Conservation (phyloP, 2,329 filamentous ascomycete genomes). For the Emergomyces orientalis region DNA sequence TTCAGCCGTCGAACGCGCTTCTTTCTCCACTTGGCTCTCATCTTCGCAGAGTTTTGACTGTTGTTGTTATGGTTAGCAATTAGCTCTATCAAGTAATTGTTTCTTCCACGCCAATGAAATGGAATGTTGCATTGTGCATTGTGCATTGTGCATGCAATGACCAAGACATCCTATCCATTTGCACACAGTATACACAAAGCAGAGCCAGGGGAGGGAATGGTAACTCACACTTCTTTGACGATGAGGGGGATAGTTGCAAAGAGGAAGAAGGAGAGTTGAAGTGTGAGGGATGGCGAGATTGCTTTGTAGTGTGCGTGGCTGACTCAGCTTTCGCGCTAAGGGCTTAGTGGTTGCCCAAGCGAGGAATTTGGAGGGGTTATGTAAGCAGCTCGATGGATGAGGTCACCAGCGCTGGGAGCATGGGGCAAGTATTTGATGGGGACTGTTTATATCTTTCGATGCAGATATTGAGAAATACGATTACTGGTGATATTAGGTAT, state of each 20-base stretch:
- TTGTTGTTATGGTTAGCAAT: constrained; percentile 11
- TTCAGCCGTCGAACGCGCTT: constrained; percentile 99
- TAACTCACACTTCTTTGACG: constrained; percentile 37
- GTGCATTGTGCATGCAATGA: neutral
- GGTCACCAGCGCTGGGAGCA: too few relatives aligned
- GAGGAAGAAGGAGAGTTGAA: constrained; percentile 25
- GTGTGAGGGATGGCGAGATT: constrained; percentile 24
- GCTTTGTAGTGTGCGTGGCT: constrained; percentile 34
- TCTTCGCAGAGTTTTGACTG: constrained; percentile 39
- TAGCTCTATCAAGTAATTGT: neutral
- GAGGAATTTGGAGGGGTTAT: constrained; percentile 8
- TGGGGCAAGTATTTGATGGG: too few relatives aligned
- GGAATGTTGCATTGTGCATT: neutral
- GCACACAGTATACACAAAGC: neutral
- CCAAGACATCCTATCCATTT: neutral
- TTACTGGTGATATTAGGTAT: neutral
- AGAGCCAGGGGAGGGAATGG: constrained; percentile 4
- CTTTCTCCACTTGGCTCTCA: constrained; percentile 99
- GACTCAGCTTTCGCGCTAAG: constrained; percentile 31
- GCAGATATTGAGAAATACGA: neutral
- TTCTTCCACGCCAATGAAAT: neutral
- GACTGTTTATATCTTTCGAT: too few relatives aligned
- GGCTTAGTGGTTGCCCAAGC: constrained; percentile 22
- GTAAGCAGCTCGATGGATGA: neutral
- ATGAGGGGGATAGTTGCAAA: constrained; percentile 36